Conservation (phyloP, 1,139 yeast genomes). For the Yamadazyma epiphylla region DNA sequence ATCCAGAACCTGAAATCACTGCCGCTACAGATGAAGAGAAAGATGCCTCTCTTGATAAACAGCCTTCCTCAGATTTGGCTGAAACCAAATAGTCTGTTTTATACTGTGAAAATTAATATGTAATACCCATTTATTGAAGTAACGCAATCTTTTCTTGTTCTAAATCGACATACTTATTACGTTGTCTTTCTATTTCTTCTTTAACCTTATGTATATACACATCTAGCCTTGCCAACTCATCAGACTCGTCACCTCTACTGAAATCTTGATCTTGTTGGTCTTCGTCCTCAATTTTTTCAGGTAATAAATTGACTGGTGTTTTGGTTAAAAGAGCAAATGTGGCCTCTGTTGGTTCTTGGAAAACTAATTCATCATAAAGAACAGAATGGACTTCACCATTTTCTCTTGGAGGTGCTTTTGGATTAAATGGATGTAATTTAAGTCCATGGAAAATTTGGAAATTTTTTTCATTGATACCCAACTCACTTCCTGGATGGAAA, state of each 20-base stretch:
- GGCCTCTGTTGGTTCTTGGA: conserved; percentile 92
- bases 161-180: conserved; percentile 47
- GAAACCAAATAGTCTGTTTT: no score
- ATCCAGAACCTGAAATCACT: background rate
- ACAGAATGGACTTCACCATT: conserved; percentile 59
- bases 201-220: conserved; percentile 62
- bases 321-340: conserved; percentile 75
- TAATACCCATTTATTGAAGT: conserved; percentile 21
- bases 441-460: conserved; percentile 83
- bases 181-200: conserved; percentile 51
- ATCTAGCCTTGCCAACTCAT: conserved; percentile 72
- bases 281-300: conserved; percentile 50
- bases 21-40: no score
- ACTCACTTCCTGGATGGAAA: conserved; percentile 72
- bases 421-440: conserved; percentile 85
- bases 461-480: conserved; percentile 73
- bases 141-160: conserved; percentile 46
- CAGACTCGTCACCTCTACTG: conserved; percentile 55
- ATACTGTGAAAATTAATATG: background rate
- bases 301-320: conserved; percentile 71
- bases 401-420: conserved; percentile 33
- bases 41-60: no score
- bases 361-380: conserved; percentile 85
- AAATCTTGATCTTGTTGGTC: conserved; percentile 41
- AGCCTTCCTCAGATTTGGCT: no score